These are phyloP conservation scores for Gillenia trifoliata DNA, from an alignment of 306 rosid genomes.

Conservation along the genomic window DNA sequence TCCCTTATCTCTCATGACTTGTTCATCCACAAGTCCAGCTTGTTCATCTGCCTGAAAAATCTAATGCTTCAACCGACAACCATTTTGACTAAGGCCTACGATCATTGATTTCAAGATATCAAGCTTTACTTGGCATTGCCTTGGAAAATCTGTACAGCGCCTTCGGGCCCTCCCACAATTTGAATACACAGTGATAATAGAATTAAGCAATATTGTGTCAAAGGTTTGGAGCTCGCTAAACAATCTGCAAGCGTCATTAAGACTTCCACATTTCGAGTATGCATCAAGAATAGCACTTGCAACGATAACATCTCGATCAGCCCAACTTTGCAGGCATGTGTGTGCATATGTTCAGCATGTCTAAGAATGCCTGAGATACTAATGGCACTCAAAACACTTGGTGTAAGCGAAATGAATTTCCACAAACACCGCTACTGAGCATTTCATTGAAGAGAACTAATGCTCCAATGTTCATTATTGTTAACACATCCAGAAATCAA, in stretches of 20 bases:
- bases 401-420: slow-evolving; percentile 46
- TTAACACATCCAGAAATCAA: slow-evolving; percentile 62
- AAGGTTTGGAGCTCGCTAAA: slow-evolving; percentile 54
- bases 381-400: slow-evolving; percentile 50
- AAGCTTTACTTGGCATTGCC: slow-evolving; percentile 50
- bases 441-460: slow-evolving; percentile 46
- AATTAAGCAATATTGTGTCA: slow-evolving; percentile 63
- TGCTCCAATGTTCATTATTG: slow-evolving; percentile 53
- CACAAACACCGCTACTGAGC: slow-evolving; percentile 47
- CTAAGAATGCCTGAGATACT: slow-evolving; percentile 36
- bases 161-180: slow-evolving; percentile 64
- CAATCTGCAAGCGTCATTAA: slow-evolving; percentile 60
- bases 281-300: slow-evolving; percentile 72
- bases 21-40: slow-evolving; percentile 50
- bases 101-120: slow-evolving; percentile 80
- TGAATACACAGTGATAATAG: slow-evolving; percentile 67
- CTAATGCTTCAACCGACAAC: slow-evolving; percentile 51
- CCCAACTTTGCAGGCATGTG: slow-evolving; percentile 53
- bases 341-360: slow-evolving; percentile 53
- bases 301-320: slow-evolving; percentile 39
- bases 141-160: slow-evolving; percentile 53
- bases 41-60: slow-evolving; percentile 55
- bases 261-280: slow-evolving; percentile 59
- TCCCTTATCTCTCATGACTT: slow-evolving; percentile 44
- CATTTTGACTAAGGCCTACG: slow-evolving; percentile 64